Base-by-base conservation (phyloP, 2,329 filamentous ascomycete genomes). In the Phialemonium atrogriseum region DNA sequence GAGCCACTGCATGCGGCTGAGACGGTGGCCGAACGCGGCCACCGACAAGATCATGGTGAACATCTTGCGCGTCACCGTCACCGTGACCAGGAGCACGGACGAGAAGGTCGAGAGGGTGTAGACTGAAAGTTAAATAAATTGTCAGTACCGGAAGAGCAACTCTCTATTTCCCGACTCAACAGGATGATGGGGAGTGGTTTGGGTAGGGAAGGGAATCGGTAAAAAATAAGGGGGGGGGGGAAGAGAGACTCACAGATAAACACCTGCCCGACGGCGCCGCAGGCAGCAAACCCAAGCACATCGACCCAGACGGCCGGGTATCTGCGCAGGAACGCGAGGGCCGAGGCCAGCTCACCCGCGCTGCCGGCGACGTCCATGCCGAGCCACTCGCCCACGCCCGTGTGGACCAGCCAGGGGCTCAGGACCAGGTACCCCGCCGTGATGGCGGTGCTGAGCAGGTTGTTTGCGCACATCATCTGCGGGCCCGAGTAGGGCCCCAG, bases 401-500 rank as follows among this genome's bases (percentile, higher is more conserved):
- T 86, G 35, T 70, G 65, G 0, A 81, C 82, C n/a, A 95, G 58
- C 62, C 80, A 85, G 1, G 91, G 91, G 47, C 79, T 83, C 13
- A 87, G 50, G 12, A 89, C 42, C 26, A 98, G 74, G 50, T 94
- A 96, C 0, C 62, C 51, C 13, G 73, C 68, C 4, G 88, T 96
- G 35, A 96, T 66, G 27, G 77, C 51, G 4, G 87, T 89, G 46
- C 76, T 81, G 58, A 96, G 82, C 34, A 94, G 65, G 55, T 96
- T 98, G 59, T 95, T 86, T 23, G 89, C 88, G 54, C 88, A 93
- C 91, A 98, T 98, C 91, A 98, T 98, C 70, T 98, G 91, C 37
- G 89, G 87, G 8, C 91, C 91, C 3, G 77, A 76, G 55, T 91
- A 95, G 10, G 80, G 78, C 42, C 76, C 77, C 60, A 87, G 94